Evolutionary conservation across 345 rosid species (phyloP).

Genomic region (Citrus trifoliata): DNA sequence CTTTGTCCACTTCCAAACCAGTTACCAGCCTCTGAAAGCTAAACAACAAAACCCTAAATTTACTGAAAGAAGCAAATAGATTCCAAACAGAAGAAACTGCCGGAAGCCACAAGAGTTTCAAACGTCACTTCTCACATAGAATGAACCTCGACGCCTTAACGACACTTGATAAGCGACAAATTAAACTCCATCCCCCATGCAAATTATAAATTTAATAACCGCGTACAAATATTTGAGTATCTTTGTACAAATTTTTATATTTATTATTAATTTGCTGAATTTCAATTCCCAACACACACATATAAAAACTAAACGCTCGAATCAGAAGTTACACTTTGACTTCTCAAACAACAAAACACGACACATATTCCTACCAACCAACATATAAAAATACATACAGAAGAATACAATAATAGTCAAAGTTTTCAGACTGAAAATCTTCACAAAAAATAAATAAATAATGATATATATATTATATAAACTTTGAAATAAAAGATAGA

Average conservation of each 20-base stretch:
- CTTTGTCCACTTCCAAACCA: constrained; percentile 18
- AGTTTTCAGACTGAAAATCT: constrained; percentile 26
- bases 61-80: neutral
- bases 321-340: constrained; percentile 34
- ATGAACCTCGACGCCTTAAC: constrained; percentile 23
- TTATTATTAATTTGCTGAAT: neutral
- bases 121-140: constrained; percentile 12
- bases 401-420: constrained; percentile 14
- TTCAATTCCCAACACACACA: constrained; percentile 23
- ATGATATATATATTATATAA: neutral
- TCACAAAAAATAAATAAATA: neutral
- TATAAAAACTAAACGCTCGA: neutral
- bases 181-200: neutral
- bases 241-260: neutral
- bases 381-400: constrained; percentile 5
- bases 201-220: neutral
- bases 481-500: constrained; percentile 14
- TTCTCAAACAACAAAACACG: constrained; percentile 27
- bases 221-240: neutral
- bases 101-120: neutral
- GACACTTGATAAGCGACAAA: constrained; percentile 39
- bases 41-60: constrained; percentile 16
- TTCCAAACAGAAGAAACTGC: constrained; percentile 14
- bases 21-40: neutral
- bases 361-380: constrained; percentile 38